phyloP scores from a whole-genome alignment of 2,329 filamentous ascomycete species.

The Claviceps digitariae region DNA sequence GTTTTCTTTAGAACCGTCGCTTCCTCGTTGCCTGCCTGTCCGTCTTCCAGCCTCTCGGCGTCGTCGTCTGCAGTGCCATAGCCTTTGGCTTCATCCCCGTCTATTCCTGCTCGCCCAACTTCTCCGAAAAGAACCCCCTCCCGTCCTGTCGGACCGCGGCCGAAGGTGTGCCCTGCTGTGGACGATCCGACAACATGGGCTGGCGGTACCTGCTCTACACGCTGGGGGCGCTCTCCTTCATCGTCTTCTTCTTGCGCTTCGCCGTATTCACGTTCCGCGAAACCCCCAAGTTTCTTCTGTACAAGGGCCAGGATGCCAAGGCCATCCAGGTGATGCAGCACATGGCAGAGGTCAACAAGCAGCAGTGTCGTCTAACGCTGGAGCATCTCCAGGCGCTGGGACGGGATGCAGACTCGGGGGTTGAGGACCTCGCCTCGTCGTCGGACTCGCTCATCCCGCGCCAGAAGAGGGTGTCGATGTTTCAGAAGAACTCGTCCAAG shows the following conservation, averaged over 20 bases:
- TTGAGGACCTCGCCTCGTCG: constrained; percentile 1
- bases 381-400: constrained; percentile 21
- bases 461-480: neutral
- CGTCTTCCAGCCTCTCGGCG: constrained; percentile 41
- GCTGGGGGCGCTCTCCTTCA: constrained; percentile 28
- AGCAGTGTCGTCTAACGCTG: constrained; percentile 20
- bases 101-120: constrained; percentile 37
- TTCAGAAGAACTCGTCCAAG: neutral
- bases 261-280: constrained; percentile 33
- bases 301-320: constrained; percentile 29
- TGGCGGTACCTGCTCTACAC: constrained; percentile 34
- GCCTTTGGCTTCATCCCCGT: constrained; percentile 39
- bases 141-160: constrained; percentile 12
- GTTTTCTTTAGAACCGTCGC: constrained; percentile 22
- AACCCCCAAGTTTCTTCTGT: constrained; percentile 32
- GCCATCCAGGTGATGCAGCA: constrained; percentile 33
- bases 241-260: constrained; percentile 30
- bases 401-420: neutral
- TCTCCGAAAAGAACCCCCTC: constrained; percentile 21
- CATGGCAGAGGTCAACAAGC: constrained; percentile 27
- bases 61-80: constrained; percentile 35
- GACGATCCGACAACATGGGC: constrained; percentile 30
- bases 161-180: constrained; percentile 11
- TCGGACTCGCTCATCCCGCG: neutral
- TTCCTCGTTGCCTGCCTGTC: constrained; percentile 39